Evolutionary conservation across 495 filamentous ascomycete genomes (phyloP).

Genomic region (Melanomma pulvis-pyrius): DNA sequence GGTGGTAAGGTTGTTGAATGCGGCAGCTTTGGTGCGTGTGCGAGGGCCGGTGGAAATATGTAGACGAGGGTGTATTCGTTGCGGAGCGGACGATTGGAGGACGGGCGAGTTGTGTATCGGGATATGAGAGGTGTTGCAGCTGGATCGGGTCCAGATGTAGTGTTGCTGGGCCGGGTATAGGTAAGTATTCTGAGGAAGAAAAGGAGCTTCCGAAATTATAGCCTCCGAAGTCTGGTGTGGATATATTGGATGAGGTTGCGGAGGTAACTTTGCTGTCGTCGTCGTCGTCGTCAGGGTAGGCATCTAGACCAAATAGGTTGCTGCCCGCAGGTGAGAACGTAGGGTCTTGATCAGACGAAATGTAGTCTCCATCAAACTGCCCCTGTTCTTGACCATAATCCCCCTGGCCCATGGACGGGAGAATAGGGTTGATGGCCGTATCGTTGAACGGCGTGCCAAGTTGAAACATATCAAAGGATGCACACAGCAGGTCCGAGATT

Average conservation of each 20-base stretch:
- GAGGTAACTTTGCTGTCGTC: neutral
- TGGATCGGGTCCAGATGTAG: constrained; percentile 8
- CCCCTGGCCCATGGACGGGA: neutral
- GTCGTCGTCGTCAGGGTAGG: neutral
- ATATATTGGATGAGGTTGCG: neutral
- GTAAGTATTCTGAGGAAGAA: neutral
- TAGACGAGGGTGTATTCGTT: neutral
- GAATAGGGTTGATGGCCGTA: neutral
- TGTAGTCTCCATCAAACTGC: neutral
- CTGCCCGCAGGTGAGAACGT: constrained; percentile 3
- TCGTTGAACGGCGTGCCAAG: neutral
- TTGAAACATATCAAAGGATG: constrained; percentile 10
- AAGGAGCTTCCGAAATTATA: neutral
- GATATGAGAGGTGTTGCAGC: neutral
- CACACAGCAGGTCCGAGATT: neutral
- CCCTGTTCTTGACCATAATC: neutral
- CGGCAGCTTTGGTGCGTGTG: constrained; percentile 1
- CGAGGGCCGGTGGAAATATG: neutral
- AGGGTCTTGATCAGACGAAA: neutral
- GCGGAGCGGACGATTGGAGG: neutral
- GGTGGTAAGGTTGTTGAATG: constrained; percentile 14
- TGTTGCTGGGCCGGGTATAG: constrained; percentile 1
- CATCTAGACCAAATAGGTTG: constrained; percentile 1
- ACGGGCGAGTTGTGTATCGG: neutral
- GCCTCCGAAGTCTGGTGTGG: constrained; percentile 5